Evolutionary conservation across 1,284 basidiomycete species (phyloP), one percentile per base, ranked within the genome.

Genomic region (Xerocomus cyaneibrunnescens): DNA sequence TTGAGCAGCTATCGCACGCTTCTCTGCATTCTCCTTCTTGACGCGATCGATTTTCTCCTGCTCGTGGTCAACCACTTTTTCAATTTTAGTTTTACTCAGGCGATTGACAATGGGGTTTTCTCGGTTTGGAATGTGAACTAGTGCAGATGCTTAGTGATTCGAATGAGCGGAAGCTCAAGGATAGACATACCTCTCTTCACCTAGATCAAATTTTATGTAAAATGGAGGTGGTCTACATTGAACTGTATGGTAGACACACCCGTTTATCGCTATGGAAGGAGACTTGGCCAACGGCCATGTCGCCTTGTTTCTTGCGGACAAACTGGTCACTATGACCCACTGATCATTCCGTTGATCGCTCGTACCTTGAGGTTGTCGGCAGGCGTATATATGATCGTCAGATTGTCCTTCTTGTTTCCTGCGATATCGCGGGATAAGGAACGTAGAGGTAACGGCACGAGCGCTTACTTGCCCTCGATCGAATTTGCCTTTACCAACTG

Each of bases 401-500:
- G 65, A 66, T 96, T 90, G 59, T 96, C 91, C 72, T 94, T 95
- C 74, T 98, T 98, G 76, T 98, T 98, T 3, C 94, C 94, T 94
- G 39, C 2, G 41, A 46, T n/a, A 46, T 27, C 7, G 1, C 28
- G 6, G 25, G 35, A 31, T 55, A 5, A 59, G 45, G 1, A 12
- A 37, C 2, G 17, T 21, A 30, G 34, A 19, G n/a, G 21, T 17
- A 16, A 21, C 5, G 2, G 16, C 17, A 1, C 1, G 13, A 13
- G 27, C 13, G 39, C n/a, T 39, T 47, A 62, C 74, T 53, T 59
- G 90, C 94, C 92, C 77, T 98, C 93, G 50, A 99, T 99, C 4
- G 92, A 95, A 64, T 98, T 98, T 0, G 96, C 95, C 72, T 99
- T 99, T 38, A 98, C 94, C 1, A 99, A 77, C 70, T 99, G 96